These are phyloP conservation scores for Poa annua DNA, from an alignment of 176 grass and related monocot species.

Conservation along the genomic window DNA sequence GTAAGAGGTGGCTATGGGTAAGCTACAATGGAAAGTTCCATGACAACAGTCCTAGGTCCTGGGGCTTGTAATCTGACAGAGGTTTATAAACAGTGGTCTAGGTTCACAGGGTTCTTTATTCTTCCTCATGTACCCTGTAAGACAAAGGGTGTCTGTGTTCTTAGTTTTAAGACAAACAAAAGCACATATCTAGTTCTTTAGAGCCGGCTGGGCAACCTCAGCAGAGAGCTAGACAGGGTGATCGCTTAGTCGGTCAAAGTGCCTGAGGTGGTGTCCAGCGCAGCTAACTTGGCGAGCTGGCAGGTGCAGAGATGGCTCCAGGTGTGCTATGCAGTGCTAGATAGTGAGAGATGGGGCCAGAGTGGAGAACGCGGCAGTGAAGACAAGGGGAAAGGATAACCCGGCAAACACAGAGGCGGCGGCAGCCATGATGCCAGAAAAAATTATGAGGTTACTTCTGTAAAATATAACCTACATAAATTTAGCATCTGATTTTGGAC, in stretches of 20 bases:
- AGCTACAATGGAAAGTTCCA: not conserved
- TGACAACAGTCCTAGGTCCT: not conserved
- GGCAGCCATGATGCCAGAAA: not conserved
- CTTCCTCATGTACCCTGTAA: conserved; percentile 11
- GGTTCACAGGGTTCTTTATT: not conserved
- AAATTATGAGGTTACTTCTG: conserved; percentile 16
- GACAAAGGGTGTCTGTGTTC: not conserved
- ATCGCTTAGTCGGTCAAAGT: not conserved
- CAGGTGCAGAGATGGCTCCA: not conserved
- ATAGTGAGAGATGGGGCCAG: not conserved
- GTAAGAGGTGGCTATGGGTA: not conserved
- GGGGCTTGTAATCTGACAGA: not conserved
- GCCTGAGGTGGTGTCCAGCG: not conserved
- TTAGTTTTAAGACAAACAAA: not conserved
- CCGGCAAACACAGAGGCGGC: not conserved
- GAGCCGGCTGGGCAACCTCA: not conserved
- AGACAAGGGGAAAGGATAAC: not conserved
- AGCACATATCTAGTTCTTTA: not conserved
- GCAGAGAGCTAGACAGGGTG: not conserved
- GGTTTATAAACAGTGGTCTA: not conserved
- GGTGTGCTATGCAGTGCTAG: not conserved
- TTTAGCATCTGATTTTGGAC: conserved; percentile 20
- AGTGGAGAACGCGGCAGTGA: not conserved
- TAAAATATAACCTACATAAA: conserved; percentile 33
- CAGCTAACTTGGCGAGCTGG: not conserved